These are phyloP conservation scores for Exserohilum turcica DNA, from an alignment of 2,329 filamentous ascomycete species.

Conservation along the genomic window DNA sequence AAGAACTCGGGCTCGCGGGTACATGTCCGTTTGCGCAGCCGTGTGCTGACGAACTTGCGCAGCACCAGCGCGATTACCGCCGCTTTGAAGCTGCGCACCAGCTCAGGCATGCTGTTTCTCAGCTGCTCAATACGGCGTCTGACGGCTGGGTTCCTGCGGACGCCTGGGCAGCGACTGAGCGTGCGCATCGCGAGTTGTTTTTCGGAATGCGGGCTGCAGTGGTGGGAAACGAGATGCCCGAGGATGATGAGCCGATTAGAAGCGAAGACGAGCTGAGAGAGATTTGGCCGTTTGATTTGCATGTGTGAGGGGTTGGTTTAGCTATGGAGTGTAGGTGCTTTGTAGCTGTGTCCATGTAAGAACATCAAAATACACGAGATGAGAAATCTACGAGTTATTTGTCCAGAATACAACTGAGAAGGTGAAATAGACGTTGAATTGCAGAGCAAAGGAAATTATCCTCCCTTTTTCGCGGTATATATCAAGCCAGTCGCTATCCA, in stretches of 20 bases:
- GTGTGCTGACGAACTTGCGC: slow-evolving; percentile 29
- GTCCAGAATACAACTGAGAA: too few relatives aligned
- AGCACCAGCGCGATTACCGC: slow-evolving; percentile 40
- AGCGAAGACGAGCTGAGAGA: slow-evolving; percentile 40
- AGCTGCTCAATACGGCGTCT: slow-evolving; percentile 37
- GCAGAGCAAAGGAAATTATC: too few relatives aligned
- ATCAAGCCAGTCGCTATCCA: too few relatives aligned
- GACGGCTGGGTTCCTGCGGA: slow-evolving; percentile 48
- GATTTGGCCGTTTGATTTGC: slow-evolving; percentile 47
- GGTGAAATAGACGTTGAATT: too few relatives aligned
- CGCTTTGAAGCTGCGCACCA: slow-evolving; percentile 43
- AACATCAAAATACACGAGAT: too few relatives aligned
- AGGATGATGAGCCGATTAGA: slow-evolving; percentile 45
- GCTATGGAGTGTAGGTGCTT: too few relatives aligned
- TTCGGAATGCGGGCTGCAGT: slow-evolving; percentile 40
- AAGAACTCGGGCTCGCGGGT: slow-evolving; percentile 46
- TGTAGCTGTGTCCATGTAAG: too few relatives aligned
- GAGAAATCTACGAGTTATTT: too few relatives aligned
- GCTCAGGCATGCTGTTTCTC: slow-evolving; percentile 37
- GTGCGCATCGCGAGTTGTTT: slow-evolving; percentile 40
- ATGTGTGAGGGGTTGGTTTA: too few relatives aligned
- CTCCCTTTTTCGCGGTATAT: too few relatives aligned
- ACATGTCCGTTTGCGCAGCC: slow-evolving; percentile 41
- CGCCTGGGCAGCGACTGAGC: slow-evolving; percentile 41
- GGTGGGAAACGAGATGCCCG: slow-evolving; percentile 32